Evolutionary conservation across 2,329 filamentous ascomycete genomes (phyloP).

Genomic region (Xylaria multiplex): DNA sequence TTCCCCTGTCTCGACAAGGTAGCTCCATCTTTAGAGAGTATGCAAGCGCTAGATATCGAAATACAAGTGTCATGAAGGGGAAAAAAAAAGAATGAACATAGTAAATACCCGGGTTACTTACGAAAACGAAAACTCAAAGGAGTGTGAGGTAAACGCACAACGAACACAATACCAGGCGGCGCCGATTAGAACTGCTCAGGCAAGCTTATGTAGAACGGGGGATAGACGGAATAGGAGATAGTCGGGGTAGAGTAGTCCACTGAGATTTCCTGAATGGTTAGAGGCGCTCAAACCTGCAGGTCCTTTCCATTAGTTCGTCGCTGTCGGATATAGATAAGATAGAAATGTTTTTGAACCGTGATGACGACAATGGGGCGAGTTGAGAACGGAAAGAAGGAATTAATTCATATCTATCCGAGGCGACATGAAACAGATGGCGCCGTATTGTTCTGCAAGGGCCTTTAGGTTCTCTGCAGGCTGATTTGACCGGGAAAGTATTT

Average conservation of each 20-base stretch:
- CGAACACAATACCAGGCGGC: background rate
- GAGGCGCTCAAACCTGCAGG: slow-evolving; percentile 17
- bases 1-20: slow-evolving; percentile 37
- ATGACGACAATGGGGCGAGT: slow-evolving; percentile 5
- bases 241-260: background rate
- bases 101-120: slow-evolving; percentile 11
- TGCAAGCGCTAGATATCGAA: background rate
- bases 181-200: background rate
- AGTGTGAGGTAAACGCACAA: background rate
- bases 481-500: slow-evolving; percentile 3
- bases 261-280: background rate
- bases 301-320: slow-evolving; percentile 24
- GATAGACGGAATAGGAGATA: background rate
- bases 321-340: background rate
- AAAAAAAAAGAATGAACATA: background rate
- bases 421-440: slow-evolving; percentile 28
- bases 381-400: slow-evolving; percentile 2
- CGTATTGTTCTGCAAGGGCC: slow-evolving; percentile 29
- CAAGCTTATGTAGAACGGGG: background rate
- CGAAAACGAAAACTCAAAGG: slow-evolving; percentile 4
- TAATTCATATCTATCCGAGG: slow-evolving; percentile 20
- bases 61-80: slow-evolving; percentile 2
- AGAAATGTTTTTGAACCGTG: background rate
- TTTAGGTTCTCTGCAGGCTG: slow-evolving; percentile 28
- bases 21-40: slow-evolving; percentile 30